phyloP scores from a whole-genome alignment of 2,329 filamentous ascomycete genomes.

The Amauroascus niger region DNA sequence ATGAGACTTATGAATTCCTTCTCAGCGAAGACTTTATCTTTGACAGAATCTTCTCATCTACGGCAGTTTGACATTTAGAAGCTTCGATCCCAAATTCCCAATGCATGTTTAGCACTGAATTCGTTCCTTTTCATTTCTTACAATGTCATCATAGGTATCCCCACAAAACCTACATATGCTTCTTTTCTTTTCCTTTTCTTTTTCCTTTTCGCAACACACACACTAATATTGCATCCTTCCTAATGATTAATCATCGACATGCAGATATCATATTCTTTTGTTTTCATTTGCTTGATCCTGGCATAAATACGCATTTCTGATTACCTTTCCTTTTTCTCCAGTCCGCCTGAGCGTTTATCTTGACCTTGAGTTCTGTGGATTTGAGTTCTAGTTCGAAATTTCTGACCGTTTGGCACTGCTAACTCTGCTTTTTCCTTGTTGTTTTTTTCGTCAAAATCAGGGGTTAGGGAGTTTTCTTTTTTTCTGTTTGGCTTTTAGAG shows the following conservation, averaged over 20 bases:
- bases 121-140: not conserved
- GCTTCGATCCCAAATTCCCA: too few relatives aligned
- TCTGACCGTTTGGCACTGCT: too few relatives aligned
- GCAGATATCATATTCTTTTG: not conserved
- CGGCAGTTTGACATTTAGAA: too few relatives aligned
- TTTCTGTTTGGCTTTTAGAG: not conserved
- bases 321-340: not conserved
- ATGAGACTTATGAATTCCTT: not conserved
- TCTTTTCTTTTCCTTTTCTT: not conserved
- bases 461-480: too few relatives aligned
- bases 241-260: not conserved
- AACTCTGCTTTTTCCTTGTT: too few relatives aligned
- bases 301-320: not conserved
- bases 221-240: not conserved
- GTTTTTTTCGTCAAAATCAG: too few relatives aligned
- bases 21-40: not conserved
- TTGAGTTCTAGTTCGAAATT: not conserved
- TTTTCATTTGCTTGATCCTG: conserved; percentile 1
- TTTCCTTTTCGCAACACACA: not conserved
- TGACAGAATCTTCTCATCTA: too few relatives aligned
- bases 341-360: not conserved
- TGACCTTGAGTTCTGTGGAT: not conserved
- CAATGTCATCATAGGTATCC: not conserved
- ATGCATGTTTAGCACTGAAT: not conserved
- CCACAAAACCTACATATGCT: not conserved